Percentiles rank a stretch among this genome's conserved stretches.
Conservation (phyloP, 1,139 yeast species). For the Candida pseudoviswanathii region DNA sequence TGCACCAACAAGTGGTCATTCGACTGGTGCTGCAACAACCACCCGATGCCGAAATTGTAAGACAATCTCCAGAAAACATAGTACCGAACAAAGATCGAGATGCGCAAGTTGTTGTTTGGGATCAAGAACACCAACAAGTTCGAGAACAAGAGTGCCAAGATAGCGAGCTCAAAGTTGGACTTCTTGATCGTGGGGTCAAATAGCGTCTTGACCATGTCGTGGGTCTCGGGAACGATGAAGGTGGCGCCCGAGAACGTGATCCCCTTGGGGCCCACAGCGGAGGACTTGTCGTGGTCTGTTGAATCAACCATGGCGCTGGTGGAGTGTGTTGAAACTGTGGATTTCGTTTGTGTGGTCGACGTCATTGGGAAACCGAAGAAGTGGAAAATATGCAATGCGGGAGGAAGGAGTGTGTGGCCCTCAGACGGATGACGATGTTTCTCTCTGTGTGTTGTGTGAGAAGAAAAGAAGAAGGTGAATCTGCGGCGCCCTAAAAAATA, state of each 20-base stretch:
- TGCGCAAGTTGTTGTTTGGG: slow-evolving; percentile 33
- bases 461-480: no score
- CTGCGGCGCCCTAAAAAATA: no score
- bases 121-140: slow-evolving; percentile 54
- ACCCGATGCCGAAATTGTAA: slow-evolving; percentile 82
- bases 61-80: slow-evolving; percentile 78
- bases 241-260: slow-evolving; percentile 50
- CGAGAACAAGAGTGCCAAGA: slow-evolving; percentile 52
- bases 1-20: slow-evolving; percentile 56
- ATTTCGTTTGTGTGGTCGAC: not conserved
- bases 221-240: slow-evolving; percentile 76
- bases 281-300: not conserved
- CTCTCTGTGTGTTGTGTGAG: no score
- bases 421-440: no score
- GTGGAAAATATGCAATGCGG: not conserved
- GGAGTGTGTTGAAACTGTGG: not conserved
- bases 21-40: slow-evolving; percentile 68
- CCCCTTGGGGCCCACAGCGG: slow-evolving; percentile 39
- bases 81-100: slow-evolving; percentile 50
- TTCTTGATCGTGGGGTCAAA: slow-evolving; percentile 77
- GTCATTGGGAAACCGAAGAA: not conserved
- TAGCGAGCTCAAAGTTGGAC: slow-evolving; percentile 64
- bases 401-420: not conserved
- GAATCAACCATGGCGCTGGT: not conserved
- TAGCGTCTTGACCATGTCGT: slow-evolving; percentile 82